phyloP scores from a whole-genome alignment of 306 rosid genomes.

The Fragaria iinumae region DNA sequence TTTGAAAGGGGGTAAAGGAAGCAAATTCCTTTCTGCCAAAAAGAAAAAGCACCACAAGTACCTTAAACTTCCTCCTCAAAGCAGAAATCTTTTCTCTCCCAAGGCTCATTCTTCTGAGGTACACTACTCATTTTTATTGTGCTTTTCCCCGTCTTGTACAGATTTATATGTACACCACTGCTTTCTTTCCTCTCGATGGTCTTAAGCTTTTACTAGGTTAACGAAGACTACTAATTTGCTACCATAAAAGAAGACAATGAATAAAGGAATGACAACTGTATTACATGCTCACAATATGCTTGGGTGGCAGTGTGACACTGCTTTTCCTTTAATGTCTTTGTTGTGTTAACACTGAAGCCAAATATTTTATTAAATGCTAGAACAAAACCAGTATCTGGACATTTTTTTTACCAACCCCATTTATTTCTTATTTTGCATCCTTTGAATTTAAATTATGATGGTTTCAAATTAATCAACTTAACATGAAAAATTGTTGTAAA shows the following conservation, averaged over 20 bases:
- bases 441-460: neutral
- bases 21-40: slow-evolving; percentile 36
- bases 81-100: slow-evolving; percentile 29
- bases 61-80: slow-evolving; percentile 38
- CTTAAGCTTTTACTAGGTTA: neutral
- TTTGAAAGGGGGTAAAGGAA: slow-evolving; percentile 35
- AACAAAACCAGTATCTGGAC: neutral
- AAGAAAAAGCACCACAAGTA: slow-evolving; percentile 44
- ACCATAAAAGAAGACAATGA: neutral
- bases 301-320: neutral
- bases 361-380: neutral
- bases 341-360: neutral
- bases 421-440: neutral
- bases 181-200: slow-evolving; percentile 3
- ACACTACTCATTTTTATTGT: slow-evolving; percentile 18
- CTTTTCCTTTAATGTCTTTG: neutral
- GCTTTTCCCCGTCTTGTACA: slow-evolving; percentile 1
- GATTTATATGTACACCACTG: slow-evolving; percentile 3
- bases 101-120: slow-evolving; percentile 46
- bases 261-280: slow-evolving; percentile 6
- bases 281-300: slow-evolving; percentile 3
- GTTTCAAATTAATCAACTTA: neutral
- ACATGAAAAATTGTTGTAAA: slow-evolving; percentile 6
- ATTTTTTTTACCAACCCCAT: neutral
- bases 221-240: neutral